Conservation (phyloP, 2,329 filamentous ascomycete genomes). For the Cordyceps cicadae region DNA sequence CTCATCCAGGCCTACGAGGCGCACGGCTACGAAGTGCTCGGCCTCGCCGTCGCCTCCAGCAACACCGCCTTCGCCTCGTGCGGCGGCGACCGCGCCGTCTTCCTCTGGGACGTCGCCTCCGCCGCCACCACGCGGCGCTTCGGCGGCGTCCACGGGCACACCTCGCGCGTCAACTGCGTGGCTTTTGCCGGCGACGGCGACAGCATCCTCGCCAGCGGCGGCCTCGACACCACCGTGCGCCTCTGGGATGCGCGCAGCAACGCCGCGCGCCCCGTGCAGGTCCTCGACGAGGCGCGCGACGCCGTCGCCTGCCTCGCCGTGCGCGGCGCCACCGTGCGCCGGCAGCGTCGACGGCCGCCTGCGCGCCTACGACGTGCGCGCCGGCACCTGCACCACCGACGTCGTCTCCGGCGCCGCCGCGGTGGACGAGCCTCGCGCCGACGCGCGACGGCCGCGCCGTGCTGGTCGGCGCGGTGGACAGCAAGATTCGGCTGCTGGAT, state of each 20-base stretch:
- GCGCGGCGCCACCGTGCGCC: conserved; percentile 49
- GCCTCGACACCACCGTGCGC: conserved; percentile 67
- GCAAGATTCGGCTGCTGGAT: conserved; percentile 72
- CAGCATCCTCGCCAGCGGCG: conserved; percentile 61
- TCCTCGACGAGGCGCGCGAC: conserved; percentile 65
- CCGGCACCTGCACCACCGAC: conserved; percentile 63
- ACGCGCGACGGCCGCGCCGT: conserved; percentile 67
- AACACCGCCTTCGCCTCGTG: conserved; percentile 82
- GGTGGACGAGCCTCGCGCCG: conserved; percentile 65
- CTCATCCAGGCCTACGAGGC: conserved; percentile 84
- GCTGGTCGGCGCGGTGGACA: conserved; percentile 69
- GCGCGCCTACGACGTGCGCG: conserved; percentile 73
- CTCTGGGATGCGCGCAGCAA: conserved; percentile 61
- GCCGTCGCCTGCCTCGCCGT: conserved; percentile 47
- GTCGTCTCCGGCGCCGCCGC: conserved; percentile 48
- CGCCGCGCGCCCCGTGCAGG: conserved; percentile 59
- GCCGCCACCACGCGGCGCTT: conserved; percentile 72
- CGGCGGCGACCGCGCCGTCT: conserved; percentile 84
- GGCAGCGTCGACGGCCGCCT: conserved; percentile 82
- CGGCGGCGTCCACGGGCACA: conserved; percentile 53
- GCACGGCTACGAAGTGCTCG: conserved; percentile 88
- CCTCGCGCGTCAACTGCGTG: conserved; percentile 67
- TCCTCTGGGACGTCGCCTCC: conserved; percentile 87
- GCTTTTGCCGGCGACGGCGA: conserved; percentile 71
- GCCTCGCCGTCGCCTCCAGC: conserved; percentile 62